These are phyloP conservation scores for Scedosporium boydii DNA, from an alignment of 2,329 filamentous ascomycete species.

Conservation along the genomic window DNA sequence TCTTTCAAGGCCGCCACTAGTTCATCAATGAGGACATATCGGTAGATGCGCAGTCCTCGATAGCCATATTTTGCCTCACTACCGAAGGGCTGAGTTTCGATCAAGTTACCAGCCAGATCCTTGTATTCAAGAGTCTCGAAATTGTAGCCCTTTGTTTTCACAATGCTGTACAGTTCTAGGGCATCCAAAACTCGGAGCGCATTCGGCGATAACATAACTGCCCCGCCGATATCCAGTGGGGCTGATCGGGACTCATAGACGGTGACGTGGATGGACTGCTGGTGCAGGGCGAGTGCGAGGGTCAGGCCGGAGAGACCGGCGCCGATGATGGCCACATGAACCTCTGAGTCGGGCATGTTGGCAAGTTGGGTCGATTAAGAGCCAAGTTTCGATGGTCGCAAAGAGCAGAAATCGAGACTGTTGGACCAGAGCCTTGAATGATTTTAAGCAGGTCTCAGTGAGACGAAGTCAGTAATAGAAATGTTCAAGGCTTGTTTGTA, in stretches of 20 bases:
- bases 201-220: slow-evolving; percentile 51
- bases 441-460: too few relatives aligned
- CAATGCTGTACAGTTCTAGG: slow-evolving; percentile 35
- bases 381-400: too few relatives aligned
- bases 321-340: slow-evolving; percentile 20
- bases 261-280: slow-evolving; percentile 35
- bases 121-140: slow-evolving; percentile 41
- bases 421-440: too few relatives aligned
- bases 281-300: slow-evolving; percentile 43
- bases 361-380: too few relatives aligned
- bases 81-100: slow-evolving; percentile 39
- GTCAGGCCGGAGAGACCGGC: slow-evolving; percentile 37
- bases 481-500: too few relatives aligned
- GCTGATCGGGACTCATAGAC: slow-evolving; percentile 41
- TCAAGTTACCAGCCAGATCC: slow-evolving; percentile 19
- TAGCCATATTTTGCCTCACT: slow-evolving; percentile 38
- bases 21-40: slow-evolving; percentile 39
- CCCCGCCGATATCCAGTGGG: slow-evolving; percentile 39
- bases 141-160: slow-evolving; percentile 36
- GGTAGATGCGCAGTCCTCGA: slow-evolving; percentile 42
- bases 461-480: too few relatives aligned
- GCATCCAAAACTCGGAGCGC: slow-evolving; percentile 42
- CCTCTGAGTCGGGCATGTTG: background rate
- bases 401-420: too few relatives aligned
- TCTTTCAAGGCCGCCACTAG: slow-evolving; percentile 30